Evolutionary conservation across 768 basidiomycete species (phyloP).

Genomic region (Psilocybe subaeruginosa): DNA sequence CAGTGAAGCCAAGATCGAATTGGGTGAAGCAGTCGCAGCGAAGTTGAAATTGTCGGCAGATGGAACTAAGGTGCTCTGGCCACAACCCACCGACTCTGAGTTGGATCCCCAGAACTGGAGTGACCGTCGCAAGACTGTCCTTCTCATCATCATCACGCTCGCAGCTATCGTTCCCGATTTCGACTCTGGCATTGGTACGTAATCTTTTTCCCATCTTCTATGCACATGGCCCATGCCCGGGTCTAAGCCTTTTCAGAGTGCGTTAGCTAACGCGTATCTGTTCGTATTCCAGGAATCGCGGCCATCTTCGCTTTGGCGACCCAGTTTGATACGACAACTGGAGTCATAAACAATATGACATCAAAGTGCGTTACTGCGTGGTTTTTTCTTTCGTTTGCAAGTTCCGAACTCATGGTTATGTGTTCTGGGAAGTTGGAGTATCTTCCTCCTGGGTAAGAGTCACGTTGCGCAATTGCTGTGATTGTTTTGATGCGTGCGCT

Average conservation of each 20-base stretch:
- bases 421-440: slow-evolving; percentile 56
- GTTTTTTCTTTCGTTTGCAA: background rate
- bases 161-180: slow-evolving; percentile 73
- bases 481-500: slow-evolving; percentile 7
- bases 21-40: slow-evolving; percentile 58
- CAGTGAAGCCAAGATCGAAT: slow-evolving; percentile 66
- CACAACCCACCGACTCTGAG: slow-evolving; percentile 73
- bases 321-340: slow-evolving; percentile 56
- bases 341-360: slow-evolving; percentile 64
- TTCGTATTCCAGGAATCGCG: slow-evolving; percentile 50
- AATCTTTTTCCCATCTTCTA: background rate
- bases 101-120: slow-evolving; percentile 66
- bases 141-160: slow-evolving; percentile 64
- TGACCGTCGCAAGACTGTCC: slow-evolving; percentile 51
- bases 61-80: slow-evolving; percentile 68
- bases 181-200: slow-evolving; percentile 62
- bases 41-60: slow-evolving; percentile 59
- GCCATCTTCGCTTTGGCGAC: slow-evolving; percentile 62
- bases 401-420: slow-evolving; percentile 6
- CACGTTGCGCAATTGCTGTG: background rate
- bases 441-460: slow-evolving; percentile 56
- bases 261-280: background rate
- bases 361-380: slow-evolving; percentile 42
- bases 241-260: background rate
- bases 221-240: background rate